Evolutionary conservation across 1,284 basidiomycete genomes (phyloP).

Genomic region (Ganoderma multipileum): DNA sequence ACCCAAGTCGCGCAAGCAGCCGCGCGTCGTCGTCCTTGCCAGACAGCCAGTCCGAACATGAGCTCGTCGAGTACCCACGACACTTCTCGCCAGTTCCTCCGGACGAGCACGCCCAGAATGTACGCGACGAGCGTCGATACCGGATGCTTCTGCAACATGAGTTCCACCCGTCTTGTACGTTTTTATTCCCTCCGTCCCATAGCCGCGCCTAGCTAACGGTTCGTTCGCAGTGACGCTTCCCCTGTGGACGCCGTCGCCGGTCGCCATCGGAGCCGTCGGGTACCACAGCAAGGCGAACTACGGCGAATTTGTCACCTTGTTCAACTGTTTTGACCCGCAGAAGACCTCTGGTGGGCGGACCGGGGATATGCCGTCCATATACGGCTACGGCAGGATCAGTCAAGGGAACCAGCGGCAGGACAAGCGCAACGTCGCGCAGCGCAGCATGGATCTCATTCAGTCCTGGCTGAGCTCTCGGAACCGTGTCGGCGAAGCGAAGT

Average conservation of each 20-base stretch:
- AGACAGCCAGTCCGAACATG: constrained; percentile 18
- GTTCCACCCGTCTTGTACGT: constrained; percentile 73
- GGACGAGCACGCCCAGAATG: constrained; percentile 51
- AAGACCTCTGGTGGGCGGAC: constrained; percentile 44
- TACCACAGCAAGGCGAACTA: constrained; percentile 70
- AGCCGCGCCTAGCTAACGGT: background rate
- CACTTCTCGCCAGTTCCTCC: constrained; percentile 39
- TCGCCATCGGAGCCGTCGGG: constrained; percentile 74
- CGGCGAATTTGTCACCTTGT: constrained; percentile 65
- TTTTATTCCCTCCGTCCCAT: background rate
- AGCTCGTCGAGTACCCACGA: constrained; percentile 20
- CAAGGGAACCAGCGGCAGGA: constrained; percentile 55
- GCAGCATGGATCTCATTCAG: constrained; percentile 62
- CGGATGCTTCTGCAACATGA: constrained; percentile 65
- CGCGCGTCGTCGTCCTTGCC: constrained; percentile 27
- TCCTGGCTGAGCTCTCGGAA: constrained; percentile 55
- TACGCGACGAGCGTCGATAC: constrained; percentile 67
- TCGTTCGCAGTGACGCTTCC: constrained; percentile 64
- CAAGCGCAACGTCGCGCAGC: constrained; percentile 59
- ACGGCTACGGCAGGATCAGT: constrained; percentile 61
- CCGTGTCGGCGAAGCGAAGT: constrained; percentile 39
- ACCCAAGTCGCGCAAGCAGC: constrained; percentile 22
- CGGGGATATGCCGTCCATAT: constrained; percentile 53
- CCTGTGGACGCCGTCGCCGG: constrained; percentile 68
- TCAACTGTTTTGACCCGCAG: constrained; percentile 66